A percentile compares a stretch with the other conserved stretches of the same genome.
Evolutionary conservation across 306 rosid genomes (phyloP).

Genomic region (Biancaea sappan): DNA sequence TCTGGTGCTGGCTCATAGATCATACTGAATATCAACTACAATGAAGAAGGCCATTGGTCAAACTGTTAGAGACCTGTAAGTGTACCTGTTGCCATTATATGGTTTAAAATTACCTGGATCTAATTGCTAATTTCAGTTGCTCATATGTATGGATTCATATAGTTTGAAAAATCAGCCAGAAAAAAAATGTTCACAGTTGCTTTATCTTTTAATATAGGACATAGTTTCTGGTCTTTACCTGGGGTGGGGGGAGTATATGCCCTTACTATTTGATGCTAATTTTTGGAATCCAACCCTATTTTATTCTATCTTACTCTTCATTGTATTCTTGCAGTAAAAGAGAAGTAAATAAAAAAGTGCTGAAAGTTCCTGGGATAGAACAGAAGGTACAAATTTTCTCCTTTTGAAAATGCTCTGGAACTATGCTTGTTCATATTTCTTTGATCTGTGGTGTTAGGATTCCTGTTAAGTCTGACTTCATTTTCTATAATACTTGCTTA

Average conservation of each 20-base stretch:
- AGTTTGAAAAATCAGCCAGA: neutral
- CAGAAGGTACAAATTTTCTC: slow-evolving; percentile 72
- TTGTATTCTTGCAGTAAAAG: slow-evolving; percentile 72
- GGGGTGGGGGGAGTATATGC: neutral
- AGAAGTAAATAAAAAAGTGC: slow-evolving; percentile 94
- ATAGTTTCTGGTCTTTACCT: neutral
- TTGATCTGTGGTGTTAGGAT: neutral
- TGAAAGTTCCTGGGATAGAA: slow-evolving; percentile 96
- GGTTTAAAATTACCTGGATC: neutral
- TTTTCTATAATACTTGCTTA: neutral
- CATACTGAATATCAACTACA: slow-evolving; percentile 37
- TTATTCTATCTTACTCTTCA: slow-evolving; percentile 20
- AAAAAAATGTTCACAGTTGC: neutral
- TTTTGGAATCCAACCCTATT: slow-evolving; percentile 20
- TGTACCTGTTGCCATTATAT: slow-evolving; percentile 13
- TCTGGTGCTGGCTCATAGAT: slow-evolving; percentile 40
- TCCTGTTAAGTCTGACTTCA: slow-evolving; percentile 1
- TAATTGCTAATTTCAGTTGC: slow-evolving; percentile 9
- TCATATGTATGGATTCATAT: neutral
- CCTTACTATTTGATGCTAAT: neutral
- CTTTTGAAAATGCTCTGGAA: slow-evolving; percentile 18
- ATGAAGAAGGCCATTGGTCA: slow-evolving; percentile 98
- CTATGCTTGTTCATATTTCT: slow-evolving; percentile 4
- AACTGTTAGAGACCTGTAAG: slow-evolving; percentile 98
- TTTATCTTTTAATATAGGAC: neutral